A percentile compares a stretch with the other conserved stretches of the same genome.
These are phyloP conservation scores for Arxiozyma slooffiae DNA, from an alignment of 1,139 yeast genomes.

Conservation along the genomic window DNA sequence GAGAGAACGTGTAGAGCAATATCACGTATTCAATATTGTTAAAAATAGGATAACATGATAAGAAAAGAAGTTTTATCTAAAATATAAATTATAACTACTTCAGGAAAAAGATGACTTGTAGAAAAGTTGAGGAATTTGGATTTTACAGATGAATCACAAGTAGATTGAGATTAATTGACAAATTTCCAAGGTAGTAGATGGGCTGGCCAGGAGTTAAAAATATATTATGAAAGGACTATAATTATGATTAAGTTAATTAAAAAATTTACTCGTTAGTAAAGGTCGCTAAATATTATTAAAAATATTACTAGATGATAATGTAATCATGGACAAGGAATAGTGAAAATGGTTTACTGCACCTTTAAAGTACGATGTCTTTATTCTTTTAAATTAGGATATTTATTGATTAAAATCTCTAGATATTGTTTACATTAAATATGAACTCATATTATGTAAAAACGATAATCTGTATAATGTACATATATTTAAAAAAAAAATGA, in stretches of 20 bases:
- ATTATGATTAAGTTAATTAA: slow-evolving; percentile 34
- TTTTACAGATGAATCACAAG: slow-evolving; percentile 39
- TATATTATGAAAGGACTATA: slow-evolving; percentile 40
- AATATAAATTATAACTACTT: slow-evolving; percentile 40
- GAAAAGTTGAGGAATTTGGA: slow-evolving; percentile 42
- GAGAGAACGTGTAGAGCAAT: slow-evolving; percentile 83
- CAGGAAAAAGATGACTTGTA: slow-evolving; percentile 50
- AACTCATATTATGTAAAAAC: too few species aligned
- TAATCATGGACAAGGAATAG: slow-evolving; percentile 2
- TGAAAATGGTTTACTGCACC: too few species aligned
- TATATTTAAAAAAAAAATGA: too few species aligned
- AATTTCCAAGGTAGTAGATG: slow-evolving; percentile 35
- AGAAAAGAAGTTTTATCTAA: slow-evolving; percentile 49
- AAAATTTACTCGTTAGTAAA: slow-evolving; percentile 34
- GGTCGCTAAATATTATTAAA: slow-evolving; percentile 29
- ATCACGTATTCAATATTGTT: slow-evolving; percentile 86
- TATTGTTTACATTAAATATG: too few species aligned
- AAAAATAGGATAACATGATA: slow-evolving; percentile 79
- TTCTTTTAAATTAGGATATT: too few species aligned
- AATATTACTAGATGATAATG: slow-evolving; percentile 13
- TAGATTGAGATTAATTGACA: slow-evolving; percentile 58
- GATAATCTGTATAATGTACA: too few species aligned
- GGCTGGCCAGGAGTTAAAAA: slow-evolving; percentile 39
- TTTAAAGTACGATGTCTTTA: too few species aligned
- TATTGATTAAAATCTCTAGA: too few species aligned